Conservation (phyloP, 2,329 filamentous ascomycete genomes). For the Phaeophleospora eucalypticola region DNA sequence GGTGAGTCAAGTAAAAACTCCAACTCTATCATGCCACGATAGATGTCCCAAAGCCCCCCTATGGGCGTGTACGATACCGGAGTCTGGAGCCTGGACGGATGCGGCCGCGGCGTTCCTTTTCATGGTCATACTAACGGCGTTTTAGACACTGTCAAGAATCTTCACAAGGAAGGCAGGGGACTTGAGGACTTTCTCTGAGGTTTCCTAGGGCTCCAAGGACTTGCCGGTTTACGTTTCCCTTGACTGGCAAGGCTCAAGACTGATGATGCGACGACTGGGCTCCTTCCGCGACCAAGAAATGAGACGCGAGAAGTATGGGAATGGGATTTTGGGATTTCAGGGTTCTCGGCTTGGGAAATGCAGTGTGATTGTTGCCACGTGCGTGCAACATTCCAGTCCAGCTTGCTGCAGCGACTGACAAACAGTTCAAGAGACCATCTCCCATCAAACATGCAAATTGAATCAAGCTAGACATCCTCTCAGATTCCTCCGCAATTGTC, state of each 20-base stretch:
- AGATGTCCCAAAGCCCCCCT: conserved; percentile 7
- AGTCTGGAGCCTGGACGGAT: neutral
- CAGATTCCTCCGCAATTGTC: neutral
- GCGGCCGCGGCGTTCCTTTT: neutral
- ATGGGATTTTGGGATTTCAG: too few species aligned
- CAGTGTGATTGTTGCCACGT: conserved; percentile 16
- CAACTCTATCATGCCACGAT: conserved; percentile 38
- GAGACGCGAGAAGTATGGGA: neutral
- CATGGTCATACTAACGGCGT: neutral
- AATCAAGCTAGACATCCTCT: neutral
- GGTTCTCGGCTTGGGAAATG: too few species aligned
- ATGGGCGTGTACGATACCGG: conserved; percentile 5
- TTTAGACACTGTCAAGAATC: neutral
- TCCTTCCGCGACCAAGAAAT: too few species aligned
- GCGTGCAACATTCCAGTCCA: conserved; percentile 10
- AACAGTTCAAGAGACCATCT: conserved; percentile 6
- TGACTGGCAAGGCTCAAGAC: too few species aligned
- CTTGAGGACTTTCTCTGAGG: too few species aligned
- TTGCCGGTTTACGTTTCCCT: too few species aligned
- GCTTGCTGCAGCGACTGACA: conserved; percentile 14
- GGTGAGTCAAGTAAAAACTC: conserved; percentile 56
- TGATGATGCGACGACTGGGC: too few species aligned
- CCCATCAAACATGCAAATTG: neutral
- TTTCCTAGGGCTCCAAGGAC: too few species aligned
- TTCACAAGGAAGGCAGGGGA: neutral